These are phyloP conservation scores for Cladosporium sp. DNA, from an alignment of 2,329 filamentous ascomycete species.

Conservation along the genomic window DNA sequence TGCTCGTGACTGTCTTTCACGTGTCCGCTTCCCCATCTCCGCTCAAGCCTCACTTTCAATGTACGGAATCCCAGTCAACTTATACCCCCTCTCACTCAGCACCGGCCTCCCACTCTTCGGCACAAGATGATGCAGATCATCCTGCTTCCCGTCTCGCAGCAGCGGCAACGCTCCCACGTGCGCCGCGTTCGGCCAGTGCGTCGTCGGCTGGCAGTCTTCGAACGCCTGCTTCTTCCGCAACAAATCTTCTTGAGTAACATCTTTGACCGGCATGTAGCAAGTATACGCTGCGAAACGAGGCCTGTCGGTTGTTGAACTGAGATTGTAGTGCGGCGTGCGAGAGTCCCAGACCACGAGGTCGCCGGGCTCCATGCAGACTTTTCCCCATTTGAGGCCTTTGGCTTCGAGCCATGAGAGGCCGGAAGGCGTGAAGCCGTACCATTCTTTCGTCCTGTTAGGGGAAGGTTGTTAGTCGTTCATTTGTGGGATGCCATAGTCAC, in stretches of 20 bases:
- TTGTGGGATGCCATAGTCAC: no score
- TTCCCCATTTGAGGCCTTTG: constrained; percentile 10
- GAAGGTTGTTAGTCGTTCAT: not conserved
- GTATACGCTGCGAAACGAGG: constrained; percentile 28
- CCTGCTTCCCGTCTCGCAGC: constrained; percentile 25
- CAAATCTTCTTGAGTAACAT: constrained; percentile 23
- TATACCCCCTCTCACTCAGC: constrained; percentile 41
- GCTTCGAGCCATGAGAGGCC: constrained; percentile 23
- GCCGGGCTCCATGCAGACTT: not conserved
- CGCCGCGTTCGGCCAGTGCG: constrained; percentile 24
- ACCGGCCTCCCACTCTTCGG: constrained; percentile 26
- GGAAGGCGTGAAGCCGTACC: constrained; percentile 27
- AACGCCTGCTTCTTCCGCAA: not conserved
- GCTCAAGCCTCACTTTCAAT: constrained; percentile 21
- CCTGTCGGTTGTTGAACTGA: not conserved
- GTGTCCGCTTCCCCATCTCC: no score
- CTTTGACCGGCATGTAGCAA: constrained; percentile 24
- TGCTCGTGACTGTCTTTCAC: no score
- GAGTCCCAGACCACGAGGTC: constrained; percentile 17
- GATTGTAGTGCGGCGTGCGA: constrained; percentile 26
- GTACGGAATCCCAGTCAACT: constrained; percentile 48
- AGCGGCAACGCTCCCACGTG: constrained; percentile 26
- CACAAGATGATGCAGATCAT: constrained; percentile 3
- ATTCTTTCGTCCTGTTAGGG: constrained; percentile 21
- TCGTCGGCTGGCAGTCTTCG: constrained; percentile 26